Percentiles rank a stretch among this genome's conserved stretches.
Evolutionary conservation across 2,329 filamentous ascomycete species (phyloP).

Genomic region (Fusarium hostae): DNA sequence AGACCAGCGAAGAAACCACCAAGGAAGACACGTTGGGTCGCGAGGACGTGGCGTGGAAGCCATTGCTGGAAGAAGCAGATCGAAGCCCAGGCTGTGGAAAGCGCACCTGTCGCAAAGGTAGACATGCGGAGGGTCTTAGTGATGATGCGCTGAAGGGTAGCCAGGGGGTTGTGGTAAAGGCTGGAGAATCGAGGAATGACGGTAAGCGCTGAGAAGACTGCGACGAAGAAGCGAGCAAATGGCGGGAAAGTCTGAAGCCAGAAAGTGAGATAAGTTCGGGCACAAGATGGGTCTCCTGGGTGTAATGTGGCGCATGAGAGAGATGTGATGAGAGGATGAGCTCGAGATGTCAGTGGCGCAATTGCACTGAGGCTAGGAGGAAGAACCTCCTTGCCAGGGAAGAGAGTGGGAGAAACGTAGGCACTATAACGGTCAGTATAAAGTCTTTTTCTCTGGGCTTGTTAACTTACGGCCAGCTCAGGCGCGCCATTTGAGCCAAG

Average conservation of each 20-base stretch:
- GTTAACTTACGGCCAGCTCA: constrained; percentile 81
- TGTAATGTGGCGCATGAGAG: constrained; percentile 92
- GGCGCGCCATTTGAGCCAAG: constrained; percentile 80
- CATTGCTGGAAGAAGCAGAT: constrained; percentile 89
- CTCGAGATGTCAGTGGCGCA: constrained; percentile 81
- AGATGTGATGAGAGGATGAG: constrained; percentile 86
- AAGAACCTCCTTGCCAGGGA: constrained; percentile 76
- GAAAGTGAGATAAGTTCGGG: constrained; percentile 87
- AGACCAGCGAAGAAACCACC: constrained; percentile 86
- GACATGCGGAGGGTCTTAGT: constrained; percentile 78
- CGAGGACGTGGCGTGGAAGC: constrained; percentile 78
- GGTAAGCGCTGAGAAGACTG: constrained; percentile 75
- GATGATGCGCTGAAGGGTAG: constrained; percentile 73
- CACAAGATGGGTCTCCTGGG: constrained; percentile 86
- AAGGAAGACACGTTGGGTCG: constrained; percentile 89
- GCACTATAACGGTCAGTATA: constrained; percentile 58
- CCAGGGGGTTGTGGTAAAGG: constrained; percentile 76
- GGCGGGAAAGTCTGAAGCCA: constrained; percentile 85
- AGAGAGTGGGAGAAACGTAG: constrained; percentile 87
- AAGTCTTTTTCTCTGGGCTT: no score
- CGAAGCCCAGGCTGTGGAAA: constrained; percentile 87
- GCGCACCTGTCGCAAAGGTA: constrained; percentile 79
- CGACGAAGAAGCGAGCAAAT: constrained; percentile 79
- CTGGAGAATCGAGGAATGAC: constrained; percentile 74
- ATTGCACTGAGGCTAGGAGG: constrained; percentile 74